Evolutionary conservation across 129 eudicot species (phyloP).

Genomic region (Pulicaria dysenterica): DNA sequence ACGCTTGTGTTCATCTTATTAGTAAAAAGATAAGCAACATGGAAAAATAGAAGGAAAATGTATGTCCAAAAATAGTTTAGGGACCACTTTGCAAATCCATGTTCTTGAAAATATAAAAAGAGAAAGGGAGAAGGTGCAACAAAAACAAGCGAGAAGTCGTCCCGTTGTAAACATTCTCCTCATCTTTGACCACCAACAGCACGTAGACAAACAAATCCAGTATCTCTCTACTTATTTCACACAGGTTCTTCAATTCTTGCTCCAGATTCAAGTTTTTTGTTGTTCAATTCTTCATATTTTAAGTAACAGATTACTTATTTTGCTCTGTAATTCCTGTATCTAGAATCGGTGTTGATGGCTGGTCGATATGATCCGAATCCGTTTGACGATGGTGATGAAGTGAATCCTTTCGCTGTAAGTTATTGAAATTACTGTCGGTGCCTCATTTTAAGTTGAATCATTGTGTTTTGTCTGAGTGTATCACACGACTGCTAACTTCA

Average conservation of each 20-base stretch:
- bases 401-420: conserved; percentile 44
- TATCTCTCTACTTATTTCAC: conserved; percentile 17
- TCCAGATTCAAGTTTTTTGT: background rate
- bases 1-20: no score
- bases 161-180: conserved; percentile 24
- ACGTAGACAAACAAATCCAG: conserved; percentile 13
- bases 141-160: conserved; percentile 31
- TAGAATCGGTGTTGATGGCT: conserved; percentile 30
- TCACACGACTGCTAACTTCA: conserved; percentile 1
- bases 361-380: conserved; percentile 47
- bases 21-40: no score
- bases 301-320: conserved; percentile 14
- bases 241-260: conserved; percentile 33
- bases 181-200: conserved; percentile 35
- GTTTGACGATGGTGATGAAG: conserved; percentile 41
- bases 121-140: conserved; percentile 24
- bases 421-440: background rate
- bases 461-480: background rate
- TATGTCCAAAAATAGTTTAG: background rate
- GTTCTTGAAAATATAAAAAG: background rate
- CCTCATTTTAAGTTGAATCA: background rate
- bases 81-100: conserved; percentile 18
- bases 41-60: no score
- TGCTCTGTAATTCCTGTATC: background rate
- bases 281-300: background rate